Evolutionary conservation across 179 eudicot species (phyloP), one percentile per base, ranked within the genome.

Genomic region (Spergularia azorica): DNA sequence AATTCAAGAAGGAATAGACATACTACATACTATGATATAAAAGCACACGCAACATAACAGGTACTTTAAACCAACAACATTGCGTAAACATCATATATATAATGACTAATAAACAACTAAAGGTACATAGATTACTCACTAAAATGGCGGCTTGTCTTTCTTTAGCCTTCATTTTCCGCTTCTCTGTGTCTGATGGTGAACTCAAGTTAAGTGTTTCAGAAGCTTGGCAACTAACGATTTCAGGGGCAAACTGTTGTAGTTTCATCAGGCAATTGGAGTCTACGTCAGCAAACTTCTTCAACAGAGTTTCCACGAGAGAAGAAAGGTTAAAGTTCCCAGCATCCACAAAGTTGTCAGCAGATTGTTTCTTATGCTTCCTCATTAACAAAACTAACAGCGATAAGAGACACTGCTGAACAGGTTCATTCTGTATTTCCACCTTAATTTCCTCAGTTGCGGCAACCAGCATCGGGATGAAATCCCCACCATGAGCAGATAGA

Each of bases 141-240:
- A 96, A 38, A 79, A 96, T 79, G 50, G 97, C 98, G 86, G 97
- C 96, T 76, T 96, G 97, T 72, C 90, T 89, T 87, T 91, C 98
- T 76, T 91, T 93, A 83, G 97, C 95, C 88, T 94, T 94, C 79
- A 89, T 90, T 86, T 94, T 96, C 80, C 90, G 96, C 72, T 87
- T 88, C 84, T 94, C 99, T 18, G 72, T 74, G 61, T 89, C 93
- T 77, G 90, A 85, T 60, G 77, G 73, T 10, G 76, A 76, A 50
- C 61, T 81, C 2, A 57, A 56, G 15, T 18, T 79, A 70, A 67
- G 67, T 60, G 83, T 67, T 66, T 81, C 84, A 66, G 84, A 75
- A 64, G 63, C 74, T 41, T 75, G 80, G 74, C 83, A 76, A 77
- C 78, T 85, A 73, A 92, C 90, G 70, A 92, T 79, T 63, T 96